phyloP scores from a whole-genome alignment of 2,329 filamentous ascomycete genomes.

The Fusarium falciforme region DNA sequence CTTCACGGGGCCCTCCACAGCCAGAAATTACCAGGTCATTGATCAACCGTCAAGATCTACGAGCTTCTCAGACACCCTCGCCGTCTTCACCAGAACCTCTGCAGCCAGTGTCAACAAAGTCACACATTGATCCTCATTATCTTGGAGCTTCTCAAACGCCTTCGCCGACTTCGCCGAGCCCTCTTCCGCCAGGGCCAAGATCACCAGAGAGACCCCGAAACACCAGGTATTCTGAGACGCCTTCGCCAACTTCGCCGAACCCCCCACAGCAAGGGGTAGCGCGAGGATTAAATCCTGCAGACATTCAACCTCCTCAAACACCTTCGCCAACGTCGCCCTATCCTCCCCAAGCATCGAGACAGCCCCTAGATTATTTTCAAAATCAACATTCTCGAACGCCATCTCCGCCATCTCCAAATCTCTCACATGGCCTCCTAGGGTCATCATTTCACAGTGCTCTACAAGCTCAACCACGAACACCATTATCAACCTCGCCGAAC shows the following conservation, averaged over 20 bases:
- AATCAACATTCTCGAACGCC: not conserved
- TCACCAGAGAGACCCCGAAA: not conserved
- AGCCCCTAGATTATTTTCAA: not conserved
- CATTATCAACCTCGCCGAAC: slow-evolving; percentile 17
- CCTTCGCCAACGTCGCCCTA: slow-evolving; percentile 24
- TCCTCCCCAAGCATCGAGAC: not conserved
- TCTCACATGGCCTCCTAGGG: not conserved
- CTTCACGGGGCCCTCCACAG: not conserved
- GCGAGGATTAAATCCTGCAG: not conserved
- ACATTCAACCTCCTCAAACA: slow-evolving; percentile 12
- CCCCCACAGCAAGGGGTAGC: not conserved
- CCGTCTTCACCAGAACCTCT: not conserved
- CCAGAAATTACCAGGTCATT: not conserved
- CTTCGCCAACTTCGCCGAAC: not conserved
- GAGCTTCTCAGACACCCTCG: slow-evolving; percentile 5
- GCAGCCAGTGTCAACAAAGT: not conserved
- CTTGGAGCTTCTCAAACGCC: slow-evolving; percentile 14
- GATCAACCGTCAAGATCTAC: not conserved
- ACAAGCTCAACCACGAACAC: not conserved
- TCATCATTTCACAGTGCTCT: not conserved
- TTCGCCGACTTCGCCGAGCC: slow-evolving; percentile 17
- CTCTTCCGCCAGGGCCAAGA: not conserved
- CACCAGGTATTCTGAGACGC: not conserved
- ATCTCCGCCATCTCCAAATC: not conserved
- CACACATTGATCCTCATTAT: not conserved